phyloP scores from a whole-genome alignment of 202 grass and related monocot genomes.

The Tripidium arundinaceum region DNA sequence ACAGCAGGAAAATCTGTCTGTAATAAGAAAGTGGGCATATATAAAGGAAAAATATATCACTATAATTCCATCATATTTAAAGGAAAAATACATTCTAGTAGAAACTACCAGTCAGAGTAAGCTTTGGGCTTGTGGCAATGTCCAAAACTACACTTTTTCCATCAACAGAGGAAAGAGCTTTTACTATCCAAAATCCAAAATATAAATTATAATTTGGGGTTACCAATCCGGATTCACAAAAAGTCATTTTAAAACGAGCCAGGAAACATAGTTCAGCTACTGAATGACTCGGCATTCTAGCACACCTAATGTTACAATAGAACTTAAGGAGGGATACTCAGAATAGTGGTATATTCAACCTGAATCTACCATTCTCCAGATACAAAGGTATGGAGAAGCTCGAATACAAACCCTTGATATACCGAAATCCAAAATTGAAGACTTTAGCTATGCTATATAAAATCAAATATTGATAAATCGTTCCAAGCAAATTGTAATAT shows the following conservation, averaged over 20 bases:
- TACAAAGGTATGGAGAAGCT: slow-evolving; percentile 1
- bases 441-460: not conserved
- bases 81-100: not conserved
- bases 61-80: not conserved
- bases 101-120: not conserved
- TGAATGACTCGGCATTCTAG: not conserved
- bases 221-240: not conserved
- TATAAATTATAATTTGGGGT: not conserved
- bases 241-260: not conserved
- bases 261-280: not conserved
- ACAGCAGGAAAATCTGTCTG: too few relatives aligned
- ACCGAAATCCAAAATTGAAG: not conserved
- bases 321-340: not conserved
- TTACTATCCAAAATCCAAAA: not conserved
- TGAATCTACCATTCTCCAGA: not conserved
- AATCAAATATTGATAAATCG: not conserved
- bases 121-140: not conserved
- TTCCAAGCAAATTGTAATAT: not conserved
- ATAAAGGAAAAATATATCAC: too few relatives aligned
- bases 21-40: too few relatives aligned
- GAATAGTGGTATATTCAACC: not conserved
- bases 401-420: not conserved
- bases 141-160: not conserved
- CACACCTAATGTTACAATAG: not conserved
- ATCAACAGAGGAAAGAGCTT: not conserved